These are phyloP conservation scores for Perkinsus olseni DNA, from an alignment of 169 alveolate genomes.

Conservation along the genomic window DNA sequence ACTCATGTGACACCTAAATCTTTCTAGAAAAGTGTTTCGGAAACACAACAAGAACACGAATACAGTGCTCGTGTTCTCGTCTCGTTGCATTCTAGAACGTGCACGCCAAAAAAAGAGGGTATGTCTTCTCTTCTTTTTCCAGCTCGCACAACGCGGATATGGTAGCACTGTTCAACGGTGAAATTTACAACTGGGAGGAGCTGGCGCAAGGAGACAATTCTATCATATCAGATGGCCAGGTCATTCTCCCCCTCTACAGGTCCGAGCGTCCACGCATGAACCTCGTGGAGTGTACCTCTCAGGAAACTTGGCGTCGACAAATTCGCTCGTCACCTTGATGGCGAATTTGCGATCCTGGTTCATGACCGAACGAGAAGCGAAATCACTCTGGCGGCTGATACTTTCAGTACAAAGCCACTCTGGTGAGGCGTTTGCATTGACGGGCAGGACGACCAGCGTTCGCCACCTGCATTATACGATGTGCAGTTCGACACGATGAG, in stretches of 20 bases:
- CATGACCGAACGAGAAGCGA: not conserved
- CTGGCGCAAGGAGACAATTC: not conserved
- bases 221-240: not conserved
- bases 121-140: not conserved
- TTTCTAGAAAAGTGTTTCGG: too few species aligned
- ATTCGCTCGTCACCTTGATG: not conserved
- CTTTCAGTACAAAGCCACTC: not conserved
- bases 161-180: conserved; percentile 4
- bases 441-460: too few species aligned
- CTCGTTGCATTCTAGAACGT: too few species aligned
- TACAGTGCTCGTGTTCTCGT: too few species aligned
- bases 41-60: too few species aligned
- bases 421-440: not conserved
- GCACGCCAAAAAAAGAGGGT: too few species aligned
- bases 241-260: not conserved
- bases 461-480: conserved; percentile 21
- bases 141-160: not conserved
- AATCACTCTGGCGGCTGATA: not conserved
- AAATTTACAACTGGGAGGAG: not conserved
- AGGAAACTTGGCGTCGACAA: not conserved
- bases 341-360: conserved; percentile 4
- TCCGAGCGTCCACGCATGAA: not conserved
- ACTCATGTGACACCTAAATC: too few species aligned
- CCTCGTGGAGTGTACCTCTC: not conserved
- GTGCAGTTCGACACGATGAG: conserved; percentile 17